These are phyloP conservation scores for Botrytis porri DNA, from an alignment of 2,329 filamentous ascomycete genomes.

Conservation along the genomic window DNA sequence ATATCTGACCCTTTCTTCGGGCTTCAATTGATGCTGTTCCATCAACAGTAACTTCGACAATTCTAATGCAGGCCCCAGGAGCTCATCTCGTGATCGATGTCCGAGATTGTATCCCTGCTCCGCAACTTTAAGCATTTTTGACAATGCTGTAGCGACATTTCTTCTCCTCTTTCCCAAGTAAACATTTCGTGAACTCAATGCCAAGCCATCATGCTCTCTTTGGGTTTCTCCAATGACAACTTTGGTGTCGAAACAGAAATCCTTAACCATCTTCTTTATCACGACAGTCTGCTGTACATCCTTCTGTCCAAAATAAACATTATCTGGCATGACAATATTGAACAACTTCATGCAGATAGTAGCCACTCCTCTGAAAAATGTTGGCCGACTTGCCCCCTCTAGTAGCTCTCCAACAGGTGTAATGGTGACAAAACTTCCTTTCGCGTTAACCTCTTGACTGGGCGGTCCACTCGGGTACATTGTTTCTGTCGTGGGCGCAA, in stretches of 20 bases:
- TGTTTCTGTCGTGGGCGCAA: conserved; percentile 74
- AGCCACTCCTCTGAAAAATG: conserved; percentile 94
- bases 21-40: conserved; percentile 60
- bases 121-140: conserved; percentile 65
- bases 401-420: conserved; percentile 78
- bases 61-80: conserved; percentile 68
- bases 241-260: conserved; percentile 76
- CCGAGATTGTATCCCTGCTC: conserved; percentile 60
- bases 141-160: conserved; percentile 68
- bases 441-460: conserved; percentile 67
- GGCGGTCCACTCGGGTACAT: conserved; percentile 83
- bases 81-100: conserved; percentile 55
- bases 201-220: conserved; percentile 77
- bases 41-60: conserved; percentile 54
- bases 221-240: conserved; percentile 73
- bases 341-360: conserved; percentile 96
- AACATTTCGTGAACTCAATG: conserved; percentile 89
- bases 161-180: conserved; percentile 79
- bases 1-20: conserved; percentile 62
- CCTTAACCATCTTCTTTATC: conserved; percentile 79
- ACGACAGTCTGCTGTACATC: conserved; percentile 95
- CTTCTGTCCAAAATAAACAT: conserved; percentile 94
- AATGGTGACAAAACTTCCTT: conserved; percentile 87
- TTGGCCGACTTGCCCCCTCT: conserved; percentile 81
- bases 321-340: conserved; percentile 74